These are phyloP conservation scores for Penicillium coffeae DNA, from an alignment of 495 filamentous ascomycete genomes.

Conservation along the genomic window DNA sequence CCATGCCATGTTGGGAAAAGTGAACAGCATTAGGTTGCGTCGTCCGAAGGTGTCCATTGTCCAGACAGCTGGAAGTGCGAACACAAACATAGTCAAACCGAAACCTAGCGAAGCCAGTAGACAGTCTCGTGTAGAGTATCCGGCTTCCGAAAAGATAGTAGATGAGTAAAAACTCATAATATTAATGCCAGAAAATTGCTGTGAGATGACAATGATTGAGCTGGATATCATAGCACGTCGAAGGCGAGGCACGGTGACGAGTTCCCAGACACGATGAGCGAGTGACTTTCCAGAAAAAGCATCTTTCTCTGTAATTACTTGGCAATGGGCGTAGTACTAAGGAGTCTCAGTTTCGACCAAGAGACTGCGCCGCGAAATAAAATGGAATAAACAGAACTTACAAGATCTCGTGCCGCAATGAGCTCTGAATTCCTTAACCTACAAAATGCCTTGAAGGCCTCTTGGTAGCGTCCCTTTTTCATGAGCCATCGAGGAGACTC, in stretches of 20 bases:
- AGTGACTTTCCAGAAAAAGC: conserved; percentile 45
- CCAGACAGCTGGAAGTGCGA: conserved; percentile 74
- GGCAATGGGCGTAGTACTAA: conserved; percentile 56
- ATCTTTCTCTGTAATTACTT: conserved; percentile 50
- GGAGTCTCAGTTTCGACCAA: not conserved
- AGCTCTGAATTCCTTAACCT: conserved; percentile 55
- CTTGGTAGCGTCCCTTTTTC: conserved; percentile 50
- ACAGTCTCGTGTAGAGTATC: conserved; percentile 52
- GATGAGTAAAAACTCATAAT: conserved; percentile 83
- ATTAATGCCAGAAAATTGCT: conserved; percentile 75
- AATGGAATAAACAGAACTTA: conserved; percentile 1
- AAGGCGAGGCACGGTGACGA: conserved; percentile 63
- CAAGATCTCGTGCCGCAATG: conserved; percentile 59
- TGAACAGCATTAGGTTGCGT: conserved; percentile 70
- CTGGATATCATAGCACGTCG: conserved; percentile 63
- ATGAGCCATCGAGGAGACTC: conserved; percentile 66
- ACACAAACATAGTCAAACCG: conserved; percentile 73
- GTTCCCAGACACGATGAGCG: conserved; percentile 51
- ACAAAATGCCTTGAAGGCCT: conserved; percentile 55
- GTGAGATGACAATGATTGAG: conserved; percentile 62
- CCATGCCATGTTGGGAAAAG: conserved; percentile 82
- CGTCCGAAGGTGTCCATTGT: conserved; percentile 85
- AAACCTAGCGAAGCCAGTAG: conserved; percentile 74
- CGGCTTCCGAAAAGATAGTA: conserved; percentile 64
- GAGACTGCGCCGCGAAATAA: too few relatives aligned